phyloP scores from a whole-genome alignment of 2,329 filamentous ascomycete genomes.

The Trichophyton benhamiae region DNA sequence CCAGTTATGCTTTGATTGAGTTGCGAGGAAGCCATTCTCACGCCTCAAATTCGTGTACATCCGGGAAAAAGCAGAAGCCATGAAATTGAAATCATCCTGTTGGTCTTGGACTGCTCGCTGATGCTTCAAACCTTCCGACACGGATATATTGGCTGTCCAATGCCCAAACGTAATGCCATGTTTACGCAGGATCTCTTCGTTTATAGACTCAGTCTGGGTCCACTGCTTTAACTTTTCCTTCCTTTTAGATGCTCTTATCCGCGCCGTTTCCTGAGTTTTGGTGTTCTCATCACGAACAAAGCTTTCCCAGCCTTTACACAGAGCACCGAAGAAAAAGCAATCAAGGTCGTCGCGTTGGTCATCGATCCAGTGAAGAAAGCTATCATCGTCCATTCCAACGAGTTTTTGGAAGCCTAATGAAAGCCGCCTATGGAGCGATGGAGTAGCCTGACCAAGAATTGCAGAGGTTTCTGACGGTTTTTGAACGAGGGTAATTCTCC shows the following conservation, averaged over 20 bases:
- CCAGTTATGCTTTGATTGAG: slow-evolving; percentile 58
- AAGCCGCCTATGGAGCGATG: slow-evolving; percentile 57
- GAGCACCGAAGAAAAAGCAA: slow-evolving; percentile 63
- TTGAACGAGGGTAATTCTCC: slow-evolving; percentile 86
- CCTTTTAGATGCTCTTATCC: slow-evolving; percentile 57
- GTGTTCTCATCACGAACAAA: slow-evolving; percentile 76
- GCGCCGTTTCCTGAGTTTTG: slow-evolving; percentile 63
- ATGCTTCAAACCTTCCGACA: slow-evolving; percentile 81
- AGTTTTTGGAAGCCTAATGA: slow-evolving; percentile 69
- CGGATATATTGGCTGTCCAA: slow-evolving; percentile 93
- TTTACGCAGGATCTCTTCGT: slow-evolving; percentile 61
- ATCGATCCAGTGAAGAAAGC: slow-evolving; percentile 81
- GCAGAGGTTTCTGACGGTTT: slow-evolving; percentile 70
- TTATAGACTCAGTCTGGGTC: slow-evolving; percentile 55
- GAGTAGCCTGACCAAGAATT: slow-evolving; percentile 60
- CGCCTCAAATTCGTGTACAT: slow-evolving; percentile 67
- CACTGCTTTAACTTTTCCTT: slow-evolving; percentile 73
- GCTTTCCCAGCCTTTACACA: slow-evolving; percentile 76
- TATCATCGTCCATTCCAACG: slow-evolving; percentile 75
- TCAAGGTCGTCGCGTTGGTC: slow-evolving; percentile 68
- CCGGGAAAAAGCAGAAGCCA: slow-evolving; percentile 61
- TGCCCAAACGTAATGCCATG: slow-evolving; percentile 78
- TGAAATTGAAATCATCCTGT: slow-evolving; percentile 73
- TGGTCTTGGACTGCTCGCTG: slow-evolving; percentile 84
- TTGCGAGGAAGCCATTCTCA: slow-evolving; percentile 68